Evolutionary conservation across 352 stramenopile species (phyloP).

Genomic region (Pythium periplocum): DNA sequence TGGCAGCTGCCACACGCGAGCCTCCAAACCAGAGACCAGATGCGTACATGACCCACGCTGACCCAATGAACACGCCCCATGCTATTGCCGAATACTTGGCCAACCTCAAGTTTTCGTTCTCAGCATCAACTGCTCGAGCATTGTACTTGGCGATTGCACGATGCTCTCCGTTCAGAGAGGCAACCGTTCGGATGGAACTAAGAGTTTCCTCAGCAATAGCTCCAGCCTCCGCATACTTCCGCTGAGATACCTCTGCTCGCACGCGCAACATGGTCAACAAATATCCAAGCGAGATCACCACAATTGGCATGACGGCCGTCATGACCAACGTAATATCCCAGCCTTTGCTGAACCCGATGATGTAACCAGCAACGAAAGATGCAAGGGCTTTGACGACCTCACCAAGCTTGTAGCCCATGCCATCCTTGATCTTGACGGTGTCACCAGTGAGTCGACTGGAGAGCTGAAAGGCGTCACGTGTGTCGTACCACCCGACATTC

Average conservation of each 20-base stretch:
- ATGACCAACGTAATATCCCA: conserved; percentile 17
- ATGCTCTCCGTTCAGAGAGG: conserved; percentile 17
- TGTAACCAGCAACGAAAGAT: conserved; percentile 11
- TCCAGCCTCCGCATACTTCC: conserved; percentile 4
- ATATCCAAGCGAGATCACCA: conserved; percentile 8
- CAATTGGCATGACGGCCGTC: conserved; percentile 11
- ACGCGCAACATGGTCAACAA: conserved; percentile 6
- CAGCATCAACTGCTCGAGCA: conserved; percentile 11
- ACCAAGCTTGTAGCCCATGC: conserved; percentile 8
- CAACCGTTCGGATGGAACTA: conserved; percentile 18
- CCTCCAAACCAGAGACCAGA: conserved; percentile 49
- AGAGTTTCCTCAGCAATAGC: conserved; percentile 13
- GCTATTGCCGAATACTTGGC: conserved; percentile 14
- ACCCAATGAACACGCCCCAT: conserved; percentile 22
- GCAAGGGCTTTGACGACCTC: conserved; percentile 5
- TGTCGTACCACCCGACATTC: conserved; percentile 5
- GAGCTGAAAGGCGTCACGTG: conserved; percentile 7
- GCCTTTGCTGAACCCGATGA: conserved; percentile 14
- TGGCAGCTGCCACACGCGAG: conserved; percentile 21
- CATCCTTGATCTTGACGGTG: too few species aligned
- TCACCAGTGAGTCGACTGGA: not conserved
- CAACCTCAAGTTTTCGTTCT: conserved; percentile 20
- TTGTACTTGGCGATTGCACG: conserved; percentile 14
- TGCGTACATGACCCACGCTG: conserved; percentile 46
- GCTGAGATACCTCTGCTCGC: conserved; percentile 4